phyloP scores from a whole-genome alignment of 192 early-diverging fungal species.

The Backusella tarrabulga region DNA sequence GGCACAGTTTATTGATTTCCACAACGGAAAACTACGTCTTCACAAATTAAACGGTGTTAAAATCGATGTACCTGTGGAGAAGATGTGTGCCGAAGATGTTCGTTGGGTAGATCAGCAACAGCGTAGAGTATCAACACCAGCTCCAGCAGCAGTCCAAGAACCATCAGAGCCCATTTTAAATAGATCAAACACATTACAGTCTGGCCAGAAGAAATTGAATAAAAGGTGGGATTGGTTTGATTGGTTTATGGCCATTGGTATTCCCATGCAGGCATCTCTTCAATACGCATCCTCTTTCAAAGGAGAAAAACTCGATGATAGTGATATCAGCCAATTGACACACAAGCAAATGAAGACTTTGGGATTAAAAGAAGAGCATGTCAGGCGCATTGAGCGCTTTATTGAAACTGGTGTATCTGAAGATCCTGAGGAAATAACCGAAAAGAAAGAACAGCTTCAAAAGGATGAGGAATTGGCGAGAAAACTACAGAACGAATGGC shows the following conservation, averaged over 20 bases:
- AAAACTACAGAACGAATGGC: slow-evolving; percentile 70
- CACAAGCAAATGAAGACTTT: slow-evolving; percentile 74
- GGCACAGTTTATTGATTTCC: slow-evolving; percentile 77
- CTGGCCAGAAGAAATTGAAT: slow-evolving; percentile 44
- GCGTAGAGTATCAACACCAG: background rate
- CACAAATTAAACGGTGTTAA: slow-evolving; percentile 95
- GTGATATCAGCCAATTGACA: slow-evolving; percentile 73
- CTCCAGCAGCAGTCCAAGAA: background rate
- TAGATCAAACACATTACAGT: background rate
- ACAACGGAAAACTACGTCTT: slow-evolving; percentile 83
- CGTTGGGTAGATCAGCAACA: slow-evolving; percentile 41
- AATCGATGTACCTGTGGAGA: slow-evolving; percentile 88
- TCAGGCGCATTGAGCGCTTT: slow-evolving; percentile 73
- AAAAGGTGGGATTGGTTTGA: slow-evolving; percentile 95
- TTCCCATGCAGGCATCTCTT: slow-evolving; percentile 72
- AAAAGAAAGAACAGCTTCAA: slow-evolving; percentile 57
- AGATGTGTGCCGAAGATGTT: slow-evolving; percentile 67
- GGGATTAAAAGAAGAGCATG: slow-evolving; percentile 84
- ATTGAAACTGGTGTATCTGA: slow-evolving; percentile 52
- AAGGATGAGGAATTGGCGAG: slow-evolving; percentile 81
- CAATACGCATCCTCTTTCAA: slow-evolving; percentile 86
- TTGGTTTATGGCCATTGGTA: slow-evolving; percentile 79
- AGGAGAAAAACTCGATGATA: slow-evolving; percentile 82
- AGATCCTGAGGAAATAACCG: slow-evolving; percentile 41
- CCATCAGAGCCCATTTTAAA: background rate